These are phyloP conservation scores for Trichothecium sympodiale DNA, from an alignment of 2,329 filamentous ascomycete species.

Conservation along the genomic window DNA sequence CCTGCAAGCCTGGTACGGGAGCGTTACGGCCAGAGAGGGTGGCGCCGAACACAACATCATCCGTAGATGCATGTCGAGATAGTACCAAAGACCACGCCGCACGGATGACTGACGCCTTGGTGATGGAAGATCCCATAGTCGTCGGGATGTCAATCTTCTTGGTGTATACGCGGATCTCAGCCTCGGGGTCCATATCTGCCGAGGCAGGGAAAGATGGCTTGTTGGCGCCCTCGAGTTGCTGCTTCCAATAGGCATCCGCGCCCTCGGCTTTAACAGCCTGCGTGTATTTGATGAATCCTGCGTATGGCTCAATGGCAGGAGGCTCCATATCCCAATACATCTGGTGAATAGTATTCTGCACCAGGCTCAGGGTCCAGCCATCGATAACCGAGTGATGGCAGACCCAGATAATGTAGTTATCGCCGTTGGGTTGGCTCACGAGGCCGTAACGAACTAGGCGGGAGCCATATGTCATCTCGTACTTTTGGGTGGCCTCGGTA, in stretches of 20 bases:
- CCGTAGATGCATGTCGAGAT: constrained; percentile 7
- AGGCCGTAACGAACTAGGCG: not conserved
- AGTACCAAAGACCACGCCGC: constrained; percentile 17
- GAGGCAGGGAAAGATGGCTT: constrained; percentile 4
- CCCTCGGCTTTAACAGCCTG: not conserved
- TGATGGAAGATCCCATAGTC: constrained; percentile 4
- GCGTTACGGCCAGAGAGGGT: constrained; percentile 13
- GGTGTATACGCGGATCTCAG: constrained; percentile 1
- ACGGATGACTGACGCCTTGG: constrained; percentile 11
- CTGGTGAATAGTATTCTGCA: constrained; percentile 2
- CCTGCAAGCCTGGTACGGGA: constrained; percentile 10
- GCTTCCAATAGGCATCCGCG: constrained; percentile 4
- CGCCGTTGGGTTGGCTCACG: not conserved
- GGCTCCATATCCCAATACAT: constrained; percentile 4
- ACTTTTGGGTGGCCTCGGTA: not conserved
- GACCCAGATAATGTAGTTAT: constrained; percentile 12
- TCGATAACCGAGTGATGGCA: constrained; percentile 16
- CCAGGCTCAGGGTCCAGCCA: constrained; percentile 11
- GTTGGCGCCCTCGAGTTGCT: constrained; percentile 5
- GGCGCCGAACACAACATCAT: constrained; percentile 13
- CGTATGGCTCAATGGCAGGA: constrained; percentile 1
- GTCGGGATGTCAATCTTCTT: not conserved
- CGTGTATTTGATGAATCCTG: constrained; percentile 5
- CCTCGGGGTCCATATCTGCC: not conserved
- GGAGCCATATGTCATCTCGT: not conserved